A percentile compares a stretch with the other conserved stretches of the same genome.
Evolutionary conservation across 192 early-diverging fungal genomes (phyloP).

Genomic region (Gryganskiella cystojenkinii): DNA sequence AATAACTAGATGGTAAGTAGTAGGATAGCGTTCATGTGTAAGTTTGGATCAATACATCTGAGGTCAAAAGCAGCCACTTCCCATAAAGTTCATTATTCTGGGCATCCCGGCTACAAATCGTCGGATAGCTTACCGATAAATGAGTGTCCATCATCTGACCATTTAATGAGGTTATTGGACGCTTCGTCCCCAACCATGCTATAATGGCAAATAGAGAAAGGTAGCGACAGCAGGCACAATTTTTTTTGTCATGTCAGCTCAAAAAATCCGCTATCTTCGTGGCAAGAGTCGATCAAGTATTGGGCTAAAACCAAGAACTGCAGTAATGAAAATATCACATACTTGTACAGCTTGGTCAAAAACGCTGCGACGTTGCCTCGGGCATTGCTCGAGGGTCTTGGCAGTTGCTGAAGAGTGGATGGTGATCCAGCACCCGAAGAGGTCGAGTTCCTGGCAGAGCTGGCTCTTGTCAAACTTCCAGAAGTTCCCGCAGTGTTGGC

Average conservation of each 20-base stretch:
- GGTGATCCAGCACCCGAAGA: background rate
- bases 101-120: too few species aligned
- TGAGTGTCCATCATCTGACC: constrained; percentile 88
- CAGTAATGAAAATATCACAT: constrained; percentile 18
- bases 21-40: too few species aligned
- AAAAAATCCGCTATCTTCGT: too few species aligned
- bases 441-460: background rate
- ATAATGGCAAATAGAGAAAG: background rate
- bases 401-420: constrained; percentile 21
- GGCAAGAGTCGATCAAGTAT: background rate
- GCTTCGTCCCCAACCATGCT: constrained; percentile 92
- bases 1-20: constrained; percentile 64
- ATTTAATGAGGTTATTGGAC: constrained; percentile 89
- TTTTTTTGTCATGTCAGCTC: background rate
- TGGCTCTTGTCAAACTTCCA: background rate
- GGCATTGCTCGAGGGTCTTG: constrained; percentile 42
- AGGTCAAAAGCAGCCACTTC: too few species aligned
- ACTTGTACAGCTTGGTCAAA: constrained; percentile 93
- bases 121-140: constrained; percentile 71
- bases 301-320: background rate
- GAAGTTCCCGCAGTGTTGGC: background rate
- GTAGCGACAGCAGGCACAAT: background rate
- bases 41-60: too few species aligned
- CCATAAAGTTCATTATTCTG: too few species aligned
- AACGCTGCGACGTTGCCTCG: constrained; percentile 84